Percentiles rank a stretch among this genome's conserved stretches.
These are phyloP conservation scores for Fusarium drepaniforme DNA, from an alignment of 2,329 filamentous ascomycete genomes.

Conservation along the genomic window DNA sequence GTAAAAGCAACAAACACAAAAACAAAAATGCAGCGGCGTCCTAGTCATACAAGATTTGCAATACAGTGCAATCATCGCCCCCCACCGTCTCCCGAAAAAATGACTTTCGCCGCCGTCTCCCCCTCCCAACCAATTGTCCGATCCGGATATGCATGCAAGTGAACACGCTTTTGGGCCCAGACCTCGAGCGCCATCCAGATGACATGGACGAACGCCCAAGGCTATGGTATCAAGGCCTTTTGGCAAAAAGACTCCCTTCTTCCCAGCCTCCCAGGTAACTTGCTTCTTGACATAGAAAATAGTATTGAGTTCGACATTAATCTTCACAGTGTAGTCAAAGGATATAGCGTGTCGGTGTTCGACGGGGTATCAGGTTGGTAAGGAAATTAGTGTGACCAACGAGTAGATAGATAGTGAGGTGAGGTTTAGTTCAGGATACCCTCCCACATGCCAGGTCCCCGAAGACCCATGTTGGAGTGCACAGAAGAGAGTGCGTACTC, in stretches of 20 bases:
- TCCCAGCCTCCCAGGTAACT: constrained; percentile 42
- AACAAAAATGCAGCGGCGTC: constrained; percentile 40
- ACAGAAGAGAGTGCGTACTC: constrained; percentile 60
- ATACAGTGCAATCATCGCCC: constrained; percentile 27
- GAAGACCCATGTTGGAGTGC: constrained; percentile 63
- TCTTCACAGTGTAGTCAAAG: constrained; percentile 39
- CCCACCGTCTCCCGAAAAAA: constrained; percentile 32
- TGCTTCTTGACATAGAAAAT: constrained; percentile 45
- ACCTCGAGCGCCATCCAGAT: constrained; percentile 48
- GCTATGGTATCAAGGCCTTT: constrained; percentile 47
- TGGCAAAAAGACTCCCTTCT: constrained; percentile 46
- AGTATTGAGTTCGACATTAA: constrained; percentile 42
- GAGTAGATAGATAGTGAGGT: constrained; percentile 9
- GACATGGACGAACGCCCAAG: constrained; percentile 44
- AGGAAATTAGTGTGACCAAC: constrained; percentile 33
- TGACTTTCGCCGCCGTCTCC: constrained; percentile 44
- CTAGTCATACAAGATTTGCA: constrained; percentile 50
- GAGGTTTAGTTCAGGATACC: constrained; percentile 67
- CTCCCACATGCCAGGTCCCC: constrained; percentile 75
- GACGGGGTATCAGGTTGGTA: constrained; percentile 39
- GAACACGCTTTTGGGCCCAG: constrained; percentile 55
- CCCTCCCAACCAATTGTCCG: constrained; percentile 46
- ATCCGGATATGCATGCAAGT: constrained; percentile 57
- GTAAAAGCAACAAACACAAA: constrained; percentile 33
- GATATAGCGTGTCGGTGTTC: constrained; percentile 33